Base-by-base conservation (phyloP, 2,329 filamentous ascomycete genomes). In the Fusarium nanum region DNA sequence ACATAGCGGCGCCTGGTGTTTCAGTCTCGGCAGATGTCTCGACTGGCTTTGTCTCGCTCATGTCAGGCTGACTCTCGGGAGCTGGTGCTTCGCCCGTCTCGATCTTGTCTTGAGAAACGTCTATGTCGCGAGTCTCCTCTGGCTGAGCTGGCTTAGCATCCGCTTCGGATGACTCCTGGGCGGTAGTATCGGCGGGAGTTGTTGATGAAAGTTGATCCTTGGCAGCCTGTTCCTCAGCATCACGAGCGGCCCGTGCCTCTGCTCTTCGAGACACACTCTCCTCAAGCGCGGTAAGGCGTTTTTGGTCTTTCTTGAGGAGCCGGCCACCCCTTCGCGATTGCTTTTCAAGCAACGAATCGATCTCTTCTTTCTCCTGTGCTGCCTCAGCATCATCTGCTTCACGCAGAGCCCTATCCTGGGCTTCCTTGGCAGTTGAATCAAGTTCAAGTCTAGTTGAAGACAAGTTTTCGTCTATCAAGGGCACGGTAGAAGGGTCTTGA, bases 281-380 rank as follows among this genome's bases (percentile, higher is more conserved):
- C 60, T 73, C 61, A 5, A 76, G 71, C 4, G 50, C 11, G 22
- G 45, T 44, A 30, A 76, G 60, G 44, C 71, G 71, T 25, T 57
- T 58, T 37, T 60, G 57, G 13, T 76, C 74, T 41, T 70, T 76
- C 47, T 58, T 76, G 14, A 71, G 28, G 7, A 76, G 67, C 10
- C 72, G 72, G 3, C 74, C 72, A 3, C 70, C 61, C 41, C 49
- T 71, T 49, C 46, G 73, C 3, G 34, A 42, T 44, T 68, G 85
- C 73, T 85, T 86, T 42, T 80, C 79, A 48, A 81, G 81, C 11
- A 83, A 76, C 5, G 73, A 64, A n/a, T 75, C 78, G 4, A 82
- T 74, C 52, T 83, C 79, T 40, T 73, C 65, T 40, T 76, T 74
- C 55, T 79, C 74, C 22, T 48, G 67, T 11, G 67, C 75, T 28